These are phyloP conservation scores for Fraxinus latifolia DNA, from an alignment of 305 asterid genomes.

Conservation along the genomic window DNA sequence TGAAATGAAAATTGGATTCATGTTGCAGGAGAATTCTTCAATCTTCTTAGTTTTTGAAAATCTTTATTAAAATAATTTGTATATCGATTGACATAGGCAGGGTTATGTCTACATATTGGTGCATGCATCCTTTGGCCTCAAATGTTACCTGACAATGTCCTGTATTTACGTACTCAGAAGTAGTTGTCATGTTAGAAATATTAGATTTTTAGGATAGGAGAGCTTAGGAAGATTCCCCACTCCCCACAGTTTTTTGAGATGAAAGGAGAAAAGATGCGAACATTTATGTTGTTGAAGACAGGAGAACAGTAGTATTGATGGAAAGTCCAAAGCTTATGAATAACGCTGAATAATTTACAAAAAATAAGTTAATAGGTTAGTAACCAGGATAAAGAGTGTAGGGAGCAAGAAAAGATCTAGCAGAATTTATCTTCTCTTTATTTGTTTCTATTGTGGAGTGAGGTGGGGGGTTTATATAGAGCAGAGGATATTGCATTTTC, in stretches of 20 bases:
- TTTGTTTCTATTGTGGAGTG: background rate
- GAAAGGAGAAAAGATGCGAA: background rate
- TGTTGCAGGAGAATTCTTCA: background rate
- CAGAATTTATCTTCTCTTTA: background rate
- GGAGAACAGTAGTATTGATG: background rate
- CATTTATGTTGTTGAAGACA: background rate
- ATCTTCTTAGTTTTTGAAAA: background rate
- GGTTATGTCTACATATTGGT: background rate
- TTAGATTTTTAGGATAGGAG: background rate
- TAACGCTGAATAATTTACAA: background rate
- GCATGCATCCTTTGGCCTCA: background rate
- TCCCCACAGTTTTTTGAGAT: background rate
- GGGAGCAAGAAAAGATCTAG: background rate
- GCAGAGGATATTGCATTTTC: background rate
- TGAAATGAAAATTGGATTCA: too few relatives aligned
- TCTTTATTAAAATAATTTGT: background rate
- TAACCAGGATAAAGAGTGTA: background rate
- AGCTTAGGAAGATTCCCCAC: background rate
- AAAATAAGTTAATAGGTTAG: background rate
- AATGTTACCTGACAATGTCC: background rate
- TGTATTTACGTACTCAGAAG: background rate
- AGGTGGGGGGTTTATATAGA: background rate
- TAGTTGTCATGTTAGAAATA: background rate
- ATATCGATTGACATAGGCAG: background rate
- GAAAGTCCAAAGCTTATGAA: background rate